Evolutionary conservation across 2,329 filamentous ascomycete genomes (phyloP).

Genomic region (Zarea fungicola): DNA sequence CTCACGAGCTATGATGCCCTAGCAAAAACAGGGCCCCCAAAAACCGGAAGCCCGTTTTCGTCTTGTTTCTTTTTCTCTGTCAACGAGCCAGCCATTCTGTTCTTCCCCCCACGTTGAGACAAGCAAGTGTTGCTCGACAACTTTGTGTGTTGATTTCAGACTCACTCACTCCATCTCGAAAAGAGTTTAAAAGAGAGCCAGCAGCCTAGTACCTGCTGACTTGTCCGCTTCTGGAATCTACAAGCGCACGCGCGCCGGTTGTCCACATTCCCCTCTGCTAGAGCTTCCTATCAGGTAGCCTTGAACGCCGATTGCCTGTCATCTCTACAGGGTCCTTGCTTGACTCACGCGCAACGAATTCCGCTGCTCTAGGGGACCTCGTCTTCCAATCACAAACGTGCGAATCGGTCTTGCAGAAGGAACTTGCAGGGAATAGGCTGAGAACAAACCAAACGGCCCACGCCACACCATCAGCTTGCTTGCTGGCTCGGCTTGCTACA

Average conservation of each 20-base stretch:
- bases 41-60: background rate
- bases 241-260: background rate
- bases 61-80: background rate
- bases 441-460: background rate
- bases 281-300: background rate
- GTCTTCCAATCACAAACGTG: too few species aligned
- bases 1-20: constrained; percentile 6
- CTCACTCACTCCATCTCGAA: too few species aligned
- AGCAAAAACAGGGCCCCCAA: background rate
- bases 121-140: too few species aligned
- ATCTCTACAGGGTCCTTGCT: background rate
- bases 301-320: background rate
- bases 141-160: too few species aligned
- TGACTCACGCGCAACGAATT: background rate
- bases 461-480: too few species aligned
- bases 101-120: too few species aligned
- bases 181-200: too few species aligned
- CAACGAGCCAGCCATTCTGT: background rate
- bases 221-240: background rate
- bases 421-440: constrained; percentile 1
- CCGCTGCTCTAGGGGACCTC: too few species aligned
- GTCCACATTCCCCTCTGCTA: background rate
- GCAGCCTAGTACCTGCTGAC: too few species aligned
- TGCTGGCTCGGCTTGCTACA: too few species aligned
- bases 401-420: background rate